Base-by-base conservation (phyloP, 352 stramenopile genomes). In the Chrysophaeum taylorii region DNA sequence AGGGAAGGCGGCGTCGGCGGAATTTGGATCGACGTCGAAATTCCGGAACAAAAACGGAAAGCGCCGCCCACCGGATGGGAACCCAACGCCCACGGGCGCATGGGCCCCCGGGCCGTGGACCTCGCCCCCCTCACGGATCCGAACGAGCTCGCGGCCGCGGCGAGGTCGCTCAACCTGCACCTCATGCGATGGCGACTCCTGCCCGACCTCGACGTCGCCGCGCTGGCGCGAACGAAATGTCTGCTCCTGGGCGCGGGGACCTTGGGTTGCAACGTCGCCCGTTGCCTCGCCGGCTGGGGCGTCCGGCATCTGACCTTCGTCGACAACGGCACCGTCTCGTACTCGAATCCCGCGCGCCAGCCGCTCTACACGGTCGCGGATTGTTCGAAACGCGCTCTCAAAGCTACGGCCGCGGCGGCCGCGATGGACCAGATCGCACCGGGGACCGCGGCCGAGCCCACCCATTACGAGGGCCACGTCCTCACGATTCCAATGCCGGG, bases 401-500 rank as follows among this genome's bases (percentile, higher is more conserved):
- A 99, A 81, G 93, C 91, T 9, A 77, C 88, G 35, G 92, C 91
- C 27, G 96, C 95, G 0, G 94, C 93, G 0, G 87, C 89, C 15
- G 85, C 92, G 1, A 79, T 99, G 33, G 81, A 88, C 69, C 71
- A 83, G 0, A 97, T 99, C 76, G 81, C 81, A 18, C 72, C 72
- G 31, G 73, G 15, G 16, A 50, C 57, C 33, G 27, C 35, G 9
- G 25, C 57, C 2, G 80, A 93, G 12, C 82, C 84, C 12, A 23
- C 57, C 12, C 33, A n/a, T 23, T 66, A 38, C 0, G 73, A 85
- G 39, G 91, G 88, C 0, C 81, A 96, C 36, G 73, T 92, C n/a
- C 73, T 98, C 39, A 94, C 85, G 14, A 98, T 99, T 75, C 95
- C 96, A 23, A 99, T 99, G 96, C 95, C 96, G 0, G 96, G 94